These are phyloP conservation scores for Ophiostoma ips DNA, from an alignment of 2,329 filamentous ascomycete species.

Conservation along the genomic window DNA sequence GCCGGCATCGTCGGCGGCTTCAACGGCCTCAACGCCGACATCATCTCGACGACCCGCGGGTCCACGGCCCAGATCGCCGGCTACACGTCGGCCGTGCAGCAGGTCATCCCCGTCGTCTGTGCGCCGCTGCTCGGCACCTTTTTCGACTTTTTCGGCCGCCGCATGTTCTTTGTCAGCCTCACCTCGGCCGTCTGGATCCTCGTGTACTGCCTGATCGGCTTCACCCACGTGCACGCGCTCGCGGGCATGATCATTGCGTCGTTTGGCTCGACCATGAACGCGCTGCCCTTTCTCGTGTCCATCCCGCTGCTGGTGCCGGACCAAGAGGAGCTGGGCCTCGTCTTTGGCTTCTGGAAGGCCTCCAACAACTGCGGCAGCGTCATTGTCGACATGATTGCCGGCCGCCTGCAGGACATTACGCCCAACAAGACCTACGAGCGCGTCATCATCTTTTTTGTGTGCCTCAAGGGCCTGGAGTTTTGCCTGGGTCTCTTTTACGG, in stretches of 20 bases:
- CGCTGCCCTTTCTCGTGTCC: slow-evolving; percentile 16
- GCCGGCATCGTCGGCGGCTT: slow-evolving; percentile 13
- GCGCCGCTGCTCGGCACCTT: slow-evolving; percentile 15
- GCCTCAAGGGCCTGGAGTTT: slow-evolving; percentile 17
- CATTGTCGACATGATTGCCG: slow-evolving; percentile 18
- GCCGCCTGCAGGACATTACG: slow-evolving; percentile 17
- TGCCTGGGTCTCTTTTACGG: slow-evolving; percentile 17
- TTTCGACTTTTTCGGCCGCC: slow-evolving; percentile 15
- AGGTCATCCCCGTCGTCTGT: slow-evolving; percentile 17
- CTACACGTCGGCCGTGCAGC: slow-evolving; percentile 17
- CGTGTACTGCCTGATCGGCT: slow-evolving; percentile 17
- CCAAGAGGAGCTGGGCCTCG: slow-evolving; percentile 16
- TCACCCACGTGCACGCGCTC: slow-evolving; percentile 14
- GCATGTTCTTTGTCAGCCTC: slow-evolving; percentile 17
- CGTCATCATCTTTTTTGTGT: slow-evolving; percentile 17
- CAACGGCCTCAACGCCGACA: slow-evolving; percentile 4
- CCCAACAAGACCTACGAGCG: slow-evolving; percentile 16
- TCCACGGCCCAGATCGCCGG: slow-evolving; percentile 18
- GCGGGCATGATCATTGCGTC: slow-evolving; percentile 18
- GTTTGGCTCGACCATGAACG: slow-evolving; percentile 17
- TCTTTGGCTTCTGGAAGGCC: slow-evolving; percentile 18
- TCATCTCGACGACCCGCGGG: slow-evolving; percentile 13
- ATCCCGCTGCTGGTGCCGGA: slow-evolving; percentile 16
- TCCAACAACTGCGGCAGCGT: slow-evolving; percentile 19
- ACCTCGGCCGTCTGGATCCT: slow-evolving; percentile 17